Percentiles rank a stretch among this genome's conserved stretches.
phyloP scores from a whole-genome alignment of 2,329 filamentous ascomycete genomes.

The Monascus ruber region DNA sequence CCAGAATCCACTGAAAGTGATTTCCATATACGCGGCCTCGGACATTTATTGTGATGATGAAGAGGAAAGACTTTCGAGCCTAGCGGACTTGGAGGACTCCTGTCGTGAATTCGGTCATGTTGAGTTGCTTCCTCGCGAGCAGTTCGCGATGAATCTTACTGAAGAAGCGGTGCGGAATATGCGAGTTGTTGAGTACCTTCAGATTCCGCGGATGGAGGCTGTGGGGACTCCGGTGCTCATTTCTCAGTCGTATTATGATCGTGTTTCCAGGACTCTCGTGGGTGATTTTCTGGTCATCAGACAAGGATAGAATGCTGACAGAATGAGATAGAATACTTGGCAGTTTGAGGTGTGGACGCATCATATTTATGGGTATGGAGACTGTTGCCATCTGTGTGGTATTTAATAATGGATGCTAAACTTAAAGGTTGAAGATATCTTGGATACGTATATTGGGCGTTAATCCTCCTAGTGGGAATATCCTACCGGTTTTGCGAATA shows the following conservation, averaged over 20 bases:
- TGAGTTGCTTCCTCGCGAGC: slow-evolving; percentile 15
- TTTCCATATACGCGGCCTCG: slow-evolving; percentile 26
- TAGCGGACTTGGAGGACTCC: slow-evolving; percentile 9
- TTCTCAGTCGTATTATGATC: slow-evolving; percentile 17
- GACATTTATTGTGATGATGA: slow-evolving; percentile 19
- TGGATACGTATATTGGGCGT: slow-evolving; percentile 31
- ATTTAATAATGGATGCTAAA: background rate
- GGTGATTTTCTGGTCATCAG: slow-evolving; percentile 3
- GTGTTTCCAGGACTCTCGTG: slow-evolving; percentile 23
- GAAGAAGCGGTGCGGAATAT: slow-evolving; percentile 21
- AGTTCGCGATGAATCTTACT: slow-evolving; percentile 21
- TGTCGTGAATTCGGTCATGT: slow-evolving; percentile 16
- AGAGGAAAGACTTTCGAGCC: slow-evolving; percentile 11
- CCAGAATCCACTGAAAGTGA: slow-evolving; percentile 20
- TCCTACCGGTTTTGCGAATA: slow-evolving; percentile 16
- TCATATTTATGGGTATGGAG: slow-evolving; percentile 26
- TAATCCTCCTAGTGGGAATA: slow-evolving; percentile 24
- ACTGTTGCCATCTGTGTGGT: background rate
- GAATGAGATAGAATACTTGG: slow-evolving; percentile 16
- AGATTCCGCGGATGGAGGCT: slow-evolving; percentile 12
- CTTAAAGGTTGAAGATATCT: slow-evolving; percentile 11
- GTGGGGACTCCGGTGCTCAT: slow-evolving; percentile 19
- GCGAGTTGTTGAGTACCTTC: slow-evolving; percentile 19
- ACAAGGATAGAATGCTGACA: background rate
- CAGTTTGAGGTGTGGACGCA: slow-evolving; percentile 23